Evolutionary conservation across 1,139 yeast species (phyloP), one percentile per base, ranked within the genome.

Genomic region (Spathaspora sp.): DNA sequence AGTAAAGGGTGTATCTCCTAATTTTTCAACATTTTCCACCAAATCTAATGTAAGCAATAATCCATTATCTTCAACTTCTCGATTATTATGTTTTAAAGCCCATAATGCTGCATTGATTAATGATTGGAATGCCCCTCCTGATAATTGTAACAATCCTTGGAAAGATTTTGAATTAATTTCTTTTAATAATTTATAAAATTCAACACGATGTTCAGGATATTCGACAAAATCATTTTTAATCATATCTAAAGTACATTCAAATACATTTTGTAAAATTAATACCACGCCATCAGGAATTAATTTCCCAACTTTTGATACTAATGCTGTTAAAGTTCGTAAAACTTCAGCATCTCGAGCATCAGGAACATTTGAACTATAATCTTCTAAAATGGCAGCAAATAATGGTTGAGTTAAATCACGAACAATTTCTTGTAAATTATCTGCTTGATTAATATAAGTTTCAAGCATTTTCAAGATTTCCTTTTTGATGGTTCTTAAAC

Each of bases 281-380:
- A 93, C 89, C 48, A 93, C 95, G 54, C 95, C 96, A 51, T 89
- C 95, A 11, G 97, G 95, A 49, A 91, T 89, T 76, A 86, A 72
- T 54, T 80, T 86, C 10, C 98, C 98, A 47, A 90, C 95, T 63
- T 90, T 85, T 31, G 82, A 74, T 18, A 93, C 95, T 52, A 95
- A 81, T 1, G 97, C 90, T 15, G 96, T 84, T 82, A 93, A 86
- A 78, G 98, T 90, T 67, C 88, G 89, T 63, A 93, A 78, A 3
- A 93, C 99, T 70, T 95, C 99, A 5, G 97, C 96, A 70, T 95
- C 99, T 61, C 99, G 84, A 7, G 98, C 97, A 70, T 89, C 96
- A 4, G 99, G 96, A 33, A 90, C 96, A 60, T 89, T 89, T 16
- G 82, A 74, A 59, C 82, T 82, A 69, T 95, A 95, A 67, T 95